Evolutionary conservation across 192 early-diverging fungal species (phyloP).

Genomic region (Spizellomyces sp.): DNA sequence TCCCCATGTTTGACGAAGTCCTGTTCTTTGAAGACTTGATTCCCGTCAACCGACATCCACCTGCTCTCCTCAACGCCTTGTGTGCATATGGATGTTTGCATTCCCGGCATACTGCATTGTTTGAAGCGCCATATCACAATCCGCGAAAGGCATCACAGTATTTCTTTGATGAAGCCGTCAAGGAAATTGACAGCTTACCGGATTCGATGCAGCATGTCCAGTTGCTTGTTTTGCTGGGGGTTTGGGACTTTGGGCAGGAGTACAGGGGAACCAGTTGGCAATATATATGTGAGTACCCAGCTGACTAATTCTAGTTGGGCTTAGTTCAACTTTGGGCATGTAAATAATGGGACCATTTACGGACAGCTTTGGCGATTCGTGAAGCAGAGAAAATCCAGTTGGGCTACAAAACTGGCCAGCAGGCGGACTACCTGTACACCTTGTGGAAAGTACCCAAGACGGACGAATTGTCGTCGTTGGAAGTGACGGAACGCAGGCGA

Average conservation of each 20-base stretch:
- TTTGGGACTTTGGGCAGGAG: constrained; percentile 12
- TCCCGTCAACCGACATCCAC: constrained; percentile 47
- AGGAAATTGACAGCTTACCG: not conserved
- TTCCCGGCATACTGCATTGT: constrained; percentile 36
- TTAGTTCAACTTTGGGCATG: no score
- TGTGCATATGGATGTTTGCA: constrained; percentile 37
- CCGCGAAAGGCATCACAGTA: constrained; percentile 35
- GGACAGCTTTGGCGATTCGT: constrained; percentile 8
- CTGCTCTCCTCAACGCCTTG: constrained; percentile 42
- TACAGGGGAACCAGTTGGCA: not conserved
- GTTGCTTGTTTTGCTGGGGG: constrained; percentile 15
- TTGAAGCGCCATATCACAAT: constrained; percentile 31
- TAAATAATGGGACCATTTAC: not conserved
- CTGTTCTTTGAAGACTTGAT: constrained; percentile 41
- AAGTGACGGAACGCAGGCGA: not conserved
- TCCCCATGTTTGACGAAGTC: constrained; percentile 34
- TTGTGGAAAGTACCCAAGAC: constrained; percentile 7
- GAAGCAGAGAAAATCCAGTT: not conserved
- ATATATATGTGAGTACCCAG: constrained; percentile 4
- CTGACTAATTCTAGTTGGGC: no score
- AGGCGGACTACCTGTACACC: not conserved
- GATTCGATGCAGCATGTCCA: not conserved
- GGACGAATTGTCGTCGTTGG: not conserved
- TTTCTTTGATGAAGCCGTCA: constrained; percentile 4
- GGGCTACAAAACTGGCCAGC: constrained; percentile 3